A percentile compares a stretch with the other conserved stretches of the same genome.
Evolutionary conservation across 176 grass and related monocot species (phyloP).

Genomic region (Themeda triandra): DNA sequence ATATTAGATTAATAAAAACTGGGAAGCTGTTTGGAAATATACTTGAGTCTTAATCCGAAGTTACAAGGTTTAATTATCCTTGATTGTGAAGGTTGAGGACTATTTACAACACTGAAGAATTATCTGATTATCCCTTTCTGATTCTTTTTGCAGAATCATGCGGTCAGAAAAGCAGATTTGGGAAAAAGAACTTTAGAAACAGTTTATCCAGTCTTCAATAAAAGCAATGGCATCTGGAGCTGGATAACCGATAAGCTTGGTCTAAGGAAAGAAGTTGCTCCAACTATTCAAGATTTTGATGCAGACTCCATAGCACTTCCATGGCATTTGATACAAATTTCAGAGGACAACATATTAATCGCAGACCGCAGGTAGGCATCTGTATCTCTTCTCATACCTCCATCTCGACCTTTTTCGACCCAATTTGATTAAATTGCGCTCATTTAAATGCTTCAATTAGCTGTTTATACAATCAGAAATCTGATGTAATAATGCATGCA

Average conservation of each 20-base stretch:
- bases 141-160: conserved; percentile 67
- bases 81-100: not conserved
- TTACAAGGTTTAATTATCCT: not conserved
- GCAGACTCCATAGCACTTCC: conserved; percentile 51
- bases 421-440: not conserved
- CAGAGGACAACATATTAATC: conserved; percentile 64
- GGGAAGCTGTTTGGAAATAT: not conserved
- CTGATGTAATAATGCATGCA: not conserved
- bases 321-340: conserved; percentile 74
- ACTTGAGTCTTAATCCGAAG: not conserved
- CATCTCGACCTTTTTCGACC: conserved; percentile 4
- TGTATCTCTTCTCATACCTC: conserved; percentile 1
- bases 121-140: not conserved
- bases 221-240: conserved; percentile 60
- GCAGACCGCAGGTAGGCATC: conserved; percentile 52
- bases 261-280: conserved; percentile 49
- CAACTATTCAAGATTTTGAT: conserved; percentile 41
- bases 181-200: conserved; percentile 70
- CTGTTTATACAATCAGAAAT: not conserved
- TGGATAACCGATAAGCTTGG: conserved; percentile 91
- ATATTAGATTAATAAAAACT: conserved; percentile 11
- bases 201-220: conserved; percentile 58
- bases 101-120: conserved; percentile 4
- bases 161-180: conserved; percentile 86
- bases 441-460: not conserved